A percentile compares a stretch with the other conserved stretches of the same genome.
These are phyloP conservation scores for Cyclaneusma minus DNA, from an alignment of 2,329 filamentous ascomycete genomes.

Conservation along the genomic window DNA sequence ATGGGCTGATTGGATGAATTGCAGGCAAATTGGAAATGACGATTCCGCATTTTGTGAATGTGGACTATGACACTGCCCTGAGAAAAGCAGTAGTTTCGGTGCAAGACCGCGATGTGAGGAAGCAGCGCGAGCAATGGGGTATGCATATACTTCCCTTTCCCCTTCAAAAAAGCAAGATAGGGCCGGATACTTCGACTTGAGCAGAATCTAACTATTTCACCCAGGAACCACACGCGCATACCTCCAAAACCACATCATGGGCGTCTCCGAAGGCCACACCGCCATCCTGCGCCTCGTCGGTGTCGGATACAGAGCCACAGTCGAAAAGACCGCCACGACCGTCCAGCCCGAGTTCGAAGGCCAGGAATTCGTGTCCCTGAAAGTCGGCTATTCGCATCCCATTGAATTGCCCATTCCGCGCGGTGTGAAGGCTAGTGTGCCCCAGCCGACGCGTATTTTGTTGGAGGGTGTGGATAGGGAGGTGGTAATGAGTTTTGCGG, in stretches of 20 bases:
- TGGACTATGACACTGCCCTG: slow-evolving; percentile 49
- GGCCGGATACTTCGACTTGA: slow-evolving; percentile 1
- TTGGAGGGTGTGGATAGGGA: slow-evolving; percentile 80
- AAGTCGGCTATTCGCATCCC: slow-evolving; percentile 92
- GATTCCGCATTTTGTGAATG: slow-evolving; percentile 63
- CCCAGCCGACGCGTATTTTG: slow-evolving; percentile 80
- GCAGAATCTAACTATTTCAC: slow-evolving; percentile 10
- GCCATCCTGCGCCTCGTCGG: slow-evolving; percentile 86
- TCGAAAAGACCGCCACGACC: slow-evolving; percentile 62
- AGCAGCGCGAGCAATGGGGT: slow-evolving; percentile 97
- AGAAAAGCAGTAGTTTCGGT: slow-evolving; percentile 56
- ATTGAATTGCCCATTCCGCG: slow-evolving; percentile 75
- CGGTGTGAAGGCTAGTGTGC: slow-evolving; percentile 74
- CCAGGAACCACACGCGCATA: slow-evolving; percentile 80
- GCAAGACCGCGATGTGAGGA: slow-evolving; percentile 47
- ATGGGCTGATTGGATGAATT: too few relatives aligned
- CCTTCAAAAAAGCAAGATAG: slow-evolving; percentile 1
- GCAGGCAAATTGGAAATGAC: slow-evolving; percentile 59
- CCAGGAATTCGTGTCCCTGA: slow-evolving; percentile 81
- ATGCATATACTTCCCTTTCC: slow-evolving; percentile 17
- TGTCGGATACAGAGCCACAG: slow-evolving; percentile 82
- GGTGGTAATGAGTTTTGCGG: slow-evolving; percentile 80
- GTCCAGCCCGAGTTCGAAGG: slow-evolving; percentile 53
- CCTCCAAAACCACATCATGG: slow-evolving; percentile 78
- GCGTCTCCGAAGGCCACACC: slow-evolving; percentile 91